Evolutionary conservation across 1,284 basidiomycete genomes (phyloP).

Genomic region (Sanghuangporus sanghuang): DNA sequence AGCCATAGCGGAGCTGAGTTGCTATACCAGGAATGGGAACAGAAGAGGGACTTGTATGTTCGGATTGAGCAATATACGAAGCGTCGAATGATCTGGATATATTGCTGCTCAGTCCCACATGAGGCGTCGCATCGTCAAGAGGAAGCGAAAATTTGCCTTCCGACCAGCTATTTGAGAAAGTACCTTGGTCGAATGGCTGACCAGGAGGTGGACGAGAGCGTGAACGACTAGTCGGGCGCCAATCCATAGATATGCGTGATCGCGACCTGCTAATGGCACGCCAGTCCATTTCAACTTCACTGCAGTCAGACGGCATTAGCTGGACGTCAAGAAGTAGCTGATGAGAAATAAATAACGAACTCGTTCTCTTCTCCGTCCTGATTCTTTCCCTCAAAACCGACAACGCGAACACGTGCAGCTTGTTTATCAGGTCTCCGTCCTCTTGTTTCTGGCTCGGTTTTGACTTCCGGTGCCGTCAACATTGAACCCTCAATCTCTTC

Average conservation of each 20-base stretch:
- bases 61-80: constrained; percentile 6
- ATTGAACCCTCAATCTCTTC: constrained; percentile 25
- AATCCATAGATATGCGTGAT: constrained; percentile 87
- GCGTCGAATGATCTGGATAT: constrained; percentile 17
- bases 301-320: constrained; percentile 27
- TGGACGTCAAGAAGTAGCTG: constrained; percentile 17
- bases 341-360: constrained; percentile 50
- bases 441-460: constrained; percentile 38
- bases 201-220: constrained; percentile 60
- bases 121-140: constrained; percentile 11
- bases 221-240: constrained; percentile 70
- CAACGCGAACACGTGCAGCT: constrained; percentile 65
- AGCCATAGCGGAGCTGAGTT: constrained; percentile 44
- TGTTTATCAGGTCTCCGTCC: constrained; percentile 74
- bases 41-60: constrained; percentile 19
- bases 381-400: constrained; percentile 73
- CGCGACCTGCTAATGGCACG: constrained; percentile 87
- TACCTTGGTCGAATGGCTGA: constrained; percentile 41
- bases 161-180: constrained; percentile 30
- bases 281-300: constrained; percentile 84
- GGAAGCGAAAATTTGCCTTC: constrained; percentile 43
- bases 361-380: constrained; percentile 69
- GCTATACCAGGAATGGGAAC: constrained; percentile 42
- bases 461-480: constrained; percentile 20
- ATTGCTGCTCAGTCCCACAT: not conserved